Conservation (phyloP, 352 stramenopile genomes). For the Globisporangium ultimum region DNA sequence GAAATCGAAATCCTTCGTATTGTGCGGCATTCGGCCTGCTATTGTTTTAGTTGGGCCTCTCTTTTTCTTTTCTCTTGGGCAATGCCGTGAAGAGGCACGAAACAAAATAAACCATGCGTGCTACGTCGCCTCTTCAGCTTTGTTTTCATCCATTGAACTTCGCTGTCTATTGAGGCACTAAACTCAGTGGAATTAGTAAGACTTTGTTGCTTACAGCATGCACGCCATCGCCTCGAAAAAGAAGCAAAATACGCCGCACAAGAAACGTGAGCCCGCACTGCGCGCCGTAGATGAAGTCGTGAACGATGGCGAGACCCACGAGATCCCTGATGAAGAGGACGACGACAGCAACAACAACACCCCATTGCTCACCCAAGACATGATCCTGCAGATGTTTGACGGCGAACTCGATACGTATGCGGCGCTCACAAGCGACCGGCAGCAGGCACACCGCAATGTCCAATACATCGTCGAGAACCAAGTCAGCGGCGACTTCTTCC, state of each 20-base stretch:
- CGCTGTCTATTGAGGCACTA: too few relatives aligned
- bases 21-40: background rate
- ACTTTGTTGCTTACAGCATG: background rate
- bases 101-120: too few relatives aligned
- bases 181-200: too few relatives aligned
- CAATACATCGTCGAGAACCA: constrained; percentile 57
- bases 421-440: background rate
- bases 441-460: constrained; percentile 3
- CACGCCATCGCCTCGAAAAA: background rate
- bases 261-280: background rate
- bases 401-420: constrained; percentile 14
- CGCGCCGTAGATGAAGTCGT: background rate
- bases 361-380: constrained; percentile 6
- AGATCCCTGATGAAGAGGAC: background rate
- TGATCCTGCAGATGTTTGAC: constrained; percentile 13
- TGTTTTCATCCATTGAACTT: too few relatives aligned
- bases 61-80: too few relatives aligned
- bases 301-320: background rate
- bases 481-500: constrained; percentile 60
- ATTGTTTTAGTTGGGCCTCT: too few relatives aligned
- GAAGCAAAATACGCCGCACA: background rate
- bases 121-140: too few relatives aligned
- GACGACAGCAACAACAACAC: background rate
- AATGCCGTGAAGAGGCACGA: too few relatives aligned
- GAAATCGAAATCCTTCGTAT: constrained; percentile 62